These are phyloP conservation scores for Tolypocladium album DNA, from an alignment of 2,329 filamentous ascomycete species.

Conservation along the genomic window DNA sequence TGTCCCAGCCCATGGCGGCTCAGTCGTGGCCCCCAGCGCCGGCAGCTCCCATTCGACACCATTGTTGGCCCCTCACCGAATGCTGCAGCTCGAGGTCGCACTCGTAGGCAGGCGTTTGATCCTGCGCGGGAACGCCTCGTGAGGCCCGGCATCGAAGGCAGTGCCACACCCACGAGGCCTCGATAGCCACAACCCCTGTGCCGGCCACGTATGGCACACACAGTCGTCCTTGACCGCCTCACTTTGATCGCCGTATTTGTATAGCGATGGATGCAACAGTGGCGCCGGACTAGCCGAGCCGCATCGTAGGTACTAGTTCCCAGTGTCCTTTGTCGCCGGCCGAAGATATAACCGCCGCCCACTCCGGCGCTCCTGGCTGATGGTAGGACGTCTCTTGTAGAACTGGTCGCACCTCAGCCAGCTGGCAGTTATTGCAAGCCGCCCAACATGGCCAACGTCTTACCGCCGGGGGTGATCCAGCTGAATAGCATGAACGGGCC, in stretches of 20 bases:
- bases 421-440: neutral
- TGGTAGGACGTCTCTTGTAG: no score
- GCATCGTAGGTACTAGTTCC: neutral
- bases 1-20: neutral
- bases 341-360: neutral
- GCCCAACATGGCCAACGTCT: neutral
- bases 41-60: neutral
- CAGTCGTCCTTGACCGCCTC: neutral
- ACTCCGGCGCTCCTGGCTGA: neutral
- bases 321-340: neutral
- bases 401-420: neutral
- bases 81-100: neutral
- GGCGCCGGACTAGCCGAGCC: neutral
- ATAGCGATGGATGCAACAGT: neutral
- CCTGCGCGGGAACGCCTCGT: neutral
- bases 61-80: neutral
- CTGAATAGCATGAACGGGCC: neutral
- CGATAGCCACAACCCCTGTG: neutral
- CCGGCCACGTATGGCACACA: constrained; percentile 1
- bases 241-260: neutral
- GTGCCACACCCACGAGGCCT: neutral
- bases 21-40: neutral
- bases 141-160: neutral
- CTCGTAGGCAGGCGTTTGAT: neutral
- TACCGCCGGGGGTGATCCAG: neutral